Evolutionary conservation across 306 rosid species (phyloP).

Genomic region (Begonia fuchsioides): DNA sequence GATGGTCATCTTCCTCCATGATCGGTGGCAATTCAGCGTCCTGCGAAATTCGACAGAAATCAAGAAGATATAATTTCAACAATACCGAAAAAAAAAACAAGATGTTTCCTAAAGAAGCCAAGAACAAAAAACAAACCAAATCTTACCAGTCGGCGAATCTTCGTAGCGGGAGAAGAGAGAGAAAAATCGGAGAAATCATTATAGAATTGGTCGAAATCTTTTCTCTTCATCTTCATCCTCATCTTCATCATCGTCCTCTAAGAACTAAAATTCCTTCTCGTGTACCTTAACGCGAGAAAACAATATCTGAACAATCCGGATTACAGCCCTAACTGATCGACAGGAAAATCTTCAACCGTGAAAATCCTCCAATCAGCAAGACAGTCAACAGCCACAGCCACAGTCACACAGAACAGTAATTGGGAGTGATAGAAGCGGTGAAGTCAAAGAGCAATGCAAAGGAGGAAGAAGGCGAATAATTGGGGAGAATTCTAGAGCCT

Average conservation of each 20-base stretch:
- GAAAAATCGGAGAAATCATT: slow-evolving; percentile 64
- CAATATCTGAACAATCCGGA: too few species aligned
- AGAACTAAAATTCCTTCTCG: neutral
- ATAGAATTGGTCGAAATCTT: slow-evolving; percentile 28
- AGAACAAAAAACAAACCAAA: neutral
- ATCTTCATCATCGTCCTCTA: slow-evolving; percentile 9
- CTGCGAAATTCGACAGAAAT: slow-evolving; percentile 25
- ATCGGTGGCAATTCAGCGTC: slow-evolving; percentile 57
- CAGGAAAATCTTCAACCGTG: too few species aligned
- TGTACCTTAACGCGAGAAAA: too few species aligned
- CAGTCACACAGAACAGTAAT: too few species aligned
- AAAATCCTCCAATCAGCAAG: too few species aligned
- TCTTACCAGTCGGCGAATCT: slow-evolving; percentile 79
- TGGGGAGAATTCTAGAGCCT: too few species aligned
- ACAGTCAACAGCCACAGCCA: too few species aligned
- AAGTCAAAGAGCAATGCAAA: too few species aligned
- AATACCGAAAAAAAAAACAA: neutral
- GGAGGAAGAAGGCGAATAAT: too few species aligned
- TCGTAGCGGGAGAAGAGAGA: slow-evolving; percentile 60
- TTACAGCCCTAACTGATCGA: too few species aligned
- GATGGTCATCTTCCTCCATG: slow-evolving; percentile 36
- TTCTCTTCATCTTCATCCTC: slow-evolving; percentile 33
- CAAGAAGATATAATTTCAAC: too few species aligned
- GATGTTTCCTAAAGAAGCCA: neutral
- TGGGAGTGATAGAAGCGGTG: too few species aligned